Conservation (phyloP, 352 stramenopile genomes). For the Phytophthora multivora region DNA sequence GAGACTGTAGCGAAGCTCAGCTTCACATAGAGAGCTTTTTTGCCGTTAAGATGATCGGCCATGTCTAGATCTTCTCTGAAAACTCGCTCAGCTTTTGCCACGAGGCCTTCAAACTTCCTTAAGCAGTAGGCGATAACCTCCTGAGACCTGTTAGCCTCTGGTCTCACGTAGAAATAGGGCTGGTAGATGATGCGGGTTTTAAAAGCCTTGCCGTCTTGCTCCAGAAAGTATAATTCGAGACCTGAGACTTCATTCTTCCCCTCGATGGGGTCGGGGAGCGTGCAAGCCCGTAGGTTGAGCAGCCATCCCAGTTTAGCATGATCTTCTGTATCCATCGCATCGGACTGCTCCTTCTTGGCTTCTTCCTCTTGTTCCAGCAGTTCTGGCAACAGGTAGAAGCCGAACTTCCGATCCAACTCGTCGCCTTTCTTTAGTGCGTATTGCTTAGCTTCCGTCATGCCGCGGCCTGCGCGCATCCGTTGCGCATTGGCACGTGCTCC, state of each 20-base stretch:
- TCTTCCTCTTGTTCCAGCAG: conserved; percentile 63
- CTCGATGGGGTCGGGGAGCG: conserved; percentile 57
- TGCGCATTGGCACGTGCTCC: conserved; percentile 68
- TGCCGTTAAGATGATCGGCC: conserved; percentile 89
- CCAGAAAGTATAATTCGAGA: conserved; percentile 96
- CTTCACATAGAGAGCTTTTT: conserved; percentile 88
- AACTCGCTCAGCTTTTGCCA: conserved; percentile 73
- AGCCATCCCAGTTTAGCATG: conserved; percentile 67
- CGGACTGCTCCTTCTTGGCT: conserved; percentile 22
- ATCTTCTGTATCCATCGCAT: conserved; percentile 5
- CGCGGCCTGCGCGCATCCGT: conserved; percentile 36
- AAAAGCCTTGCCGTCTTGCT: conserved; percentile 94
- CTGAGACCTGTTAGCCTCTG: conserved; percentile 60
- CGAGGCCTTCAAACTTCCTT: conserved; percentile 86
- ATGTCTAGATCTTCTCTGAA: conserved; percentile 92
- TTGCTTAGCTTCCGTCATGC: conserved; percentile 68
- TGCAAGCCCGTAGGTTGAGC: conserved; percentile 69
- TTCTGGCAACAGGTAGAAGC: conserved; percentile 63
- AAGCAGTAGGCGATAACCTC: conserved; percentile 84
- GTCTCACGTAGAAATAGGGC: conserved; percentile 97
- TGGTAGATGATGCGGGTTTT: conserved; percentile 95
- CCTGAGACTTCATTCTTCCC: conserved; percentile 87
- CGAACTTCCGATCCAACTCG: conserved; percentile 72
- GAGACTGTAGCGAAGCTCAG: conserved; percentile 88
- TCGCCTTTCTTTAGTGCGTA: conserved; percentile 64